A percentile compares a stretch with the other conserved stretches of the same genome.
Evolutionary conservation across 2,329 filamentous ascomycete genomes (phyloP).

Genomic region (Acrocalymma vagum): DNA sequence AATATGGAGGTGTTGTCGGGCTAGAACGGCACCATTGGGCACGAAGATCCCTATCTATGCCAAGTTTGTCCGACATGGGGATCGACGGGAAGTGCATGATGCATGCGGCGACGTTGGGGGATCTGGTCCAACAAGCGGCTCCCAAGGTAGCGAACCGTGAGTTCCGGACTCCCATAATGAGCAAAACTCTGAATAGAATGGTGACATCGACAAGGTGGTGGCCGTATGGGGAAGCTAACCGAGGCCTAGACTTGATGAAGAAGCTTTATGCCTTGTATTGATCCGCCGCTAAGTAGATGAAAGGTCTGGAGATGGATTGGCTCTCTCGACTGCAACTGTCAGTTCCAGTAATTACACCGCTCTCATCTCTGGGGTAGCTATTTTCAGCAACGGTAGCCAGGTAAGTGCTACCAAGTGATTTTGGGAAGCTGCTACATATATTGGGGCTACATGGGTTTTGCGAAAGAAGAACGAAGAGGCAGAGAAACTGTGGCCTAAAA

Average conservation of each 20-base stretch:
- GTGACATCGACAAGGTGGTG: too few species aligned
- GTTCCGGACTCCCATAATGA: neutral
- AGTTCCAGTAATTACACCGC: slow-evolving; percentile 19
- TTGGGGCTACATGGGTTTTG: slow-evolving; percentile 1
- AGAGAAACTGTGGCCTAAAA: too few species aligned
- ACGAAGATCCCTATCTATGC: too few species aligned
- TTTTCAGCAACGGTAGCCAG: slow-evolving; percentile 22
- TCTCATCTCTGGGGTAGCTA: slow-evolving; percentile 21
- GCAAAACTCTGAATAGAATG: neutral
- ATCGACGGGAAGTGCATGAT: slow-evolving; percentile 19
- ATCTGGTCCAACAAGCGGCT: slow-evolving; percentile 1
- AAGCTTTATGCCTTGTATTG: too few species aligned
- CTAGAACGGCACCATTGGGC: slow-evolving; percentile 20
- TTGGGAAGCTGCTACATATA: too few species aligned
- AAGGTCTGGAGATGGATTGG: too few species aligned
- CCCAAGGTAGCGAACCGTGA: slow-evolving; percentile 4
- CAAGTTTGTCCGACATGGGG: too few species aligned
- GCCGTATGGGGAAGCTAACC: too few species aligned
- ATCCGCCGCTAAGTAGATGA: too few species aligned
- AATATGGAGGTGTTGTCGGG: slow-evolving; percentile 18
- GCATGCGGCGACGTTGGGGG: slow-evolving; percentile 19
- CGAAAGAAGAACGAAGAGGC: slow-evolving; percentile 7
- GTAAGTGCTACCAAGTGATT: slow-evolving; percentile 16
- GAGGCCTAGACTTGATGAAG: too few species aligned
- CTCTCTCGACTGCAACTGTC: too few species aligned